phyloP scores from a whole-genome alignment of 2,329 filamentous ascomycete species.

The Pseudogymnoascus sp. region DNA sequence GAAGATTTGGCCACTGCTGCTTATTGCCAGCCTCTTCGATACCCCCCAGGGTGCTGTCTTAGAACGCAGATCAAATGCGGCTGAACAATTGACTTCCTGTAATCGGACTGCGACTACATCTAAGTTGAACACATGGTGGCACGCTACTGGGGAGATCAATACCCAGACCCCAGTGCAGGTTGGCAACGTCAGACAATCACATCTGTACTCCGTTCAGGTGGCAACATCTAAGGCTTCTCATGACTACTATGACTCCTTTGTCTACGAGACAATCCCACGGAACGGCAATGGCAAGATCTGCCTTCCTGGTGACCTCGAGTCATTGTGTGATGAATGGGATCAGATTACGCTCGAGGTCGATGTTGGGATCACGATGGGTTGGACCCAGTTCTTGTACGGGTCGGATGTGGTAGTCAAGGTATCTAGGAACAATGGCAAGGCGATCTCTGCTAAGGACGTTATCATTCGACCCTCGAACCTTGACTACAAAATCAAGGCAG shows the following conservation, averaged over 20 bases:
- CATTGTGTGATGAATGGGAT: constrained; percentile 21
- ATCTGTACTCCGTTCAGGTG: constrained; percentile 20
- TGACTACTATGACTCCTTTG: constrained; percentile 29
- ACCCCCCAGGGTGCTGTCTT: not conserved
- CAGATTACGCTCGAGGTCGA: constrained; percentile 27
- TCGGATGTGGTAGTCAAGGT: constrained; percentile 24
- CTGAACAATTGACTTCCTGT: not conserved
- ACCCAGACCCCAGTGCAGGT: constrained; percentile 17
- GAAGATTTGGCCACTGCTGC: not conserved
- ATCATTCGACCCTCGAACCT: constrained; percentile 26
- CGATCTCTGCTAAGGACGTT: constrained; percentile 20
- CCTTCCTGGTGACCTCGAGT: constrained; percentile 19
- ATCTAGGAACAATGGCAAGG: constrained; percentile 14
- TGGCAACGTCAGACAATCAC: constrained; percentile 23
- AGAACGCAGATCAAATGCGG: not conserved
- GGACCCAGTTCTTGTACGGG: constrained; percentile 29
- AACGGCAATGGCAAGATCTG: constrained; percentile 31
- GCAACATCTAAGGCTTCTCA: constrained; percentile 7
- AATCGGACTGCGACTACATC: not conserved
- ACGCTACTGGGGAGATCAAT: constrained; percentile 22
- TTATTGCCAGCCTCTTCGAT: not conserved
- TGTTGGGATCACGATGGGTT: constrained; percentile 30
- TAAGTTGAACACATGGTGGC: constrained; percentile 18
- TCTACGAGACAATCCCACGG: constrained; percentile 31
- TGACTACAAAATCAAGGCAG: constrained; percentile 18